Evolutionary conservation across 1,139 yeast genomes (phyloP).

Genomic region (Suhomyces maxii): DNA sequence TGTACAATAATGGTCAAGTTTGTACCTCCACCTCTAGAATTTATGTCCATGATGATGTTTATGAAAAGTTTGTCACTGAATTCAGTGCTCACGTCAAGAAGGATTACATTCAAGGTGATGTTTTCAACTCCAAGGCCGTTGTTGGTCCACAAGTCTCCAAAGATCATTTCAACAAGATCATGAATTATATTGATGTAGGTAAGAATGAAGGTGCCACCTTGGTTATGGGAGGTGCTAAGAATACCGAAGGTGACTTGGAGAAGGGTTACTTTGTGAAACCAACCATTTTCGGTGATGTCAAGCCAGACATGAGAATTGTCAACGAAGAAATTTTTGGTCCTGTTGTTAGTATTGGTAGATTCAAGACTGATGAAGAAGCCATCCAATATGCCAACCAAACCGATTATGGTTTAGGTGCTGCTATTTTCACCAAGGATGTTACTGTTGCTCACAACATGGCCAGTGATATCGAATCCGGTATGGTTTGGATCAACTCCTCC

Average conservation of each 20-base stretch:
- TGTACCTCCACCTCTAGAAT: conserved; percentile 50
- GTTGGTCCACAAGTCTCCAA: conserved; percentile 82
- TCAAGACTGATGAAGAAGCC: conserved; percentile 54
- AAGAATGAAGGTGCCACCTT: conserved; percentile 58
- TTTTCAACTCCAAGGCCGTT: conserved; percentile 56
- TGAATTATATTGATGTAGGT: conserved; percentile 52
- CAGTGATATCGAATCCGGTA: conserved; percentile 49
- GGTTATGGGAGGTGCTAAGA: conserved; percentile 47
- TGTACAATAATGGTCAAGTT: conserved; percentile 65
- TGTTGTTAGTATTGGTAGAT: conserved; percentile 54
- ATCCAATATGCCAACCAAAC: conserved; percentile 51
- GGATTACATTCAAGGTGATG: conserved; percentile 58
- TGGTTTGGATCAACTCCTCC: conserved; percentile 64
- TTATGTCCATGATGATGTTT: conserved; percentile 43
- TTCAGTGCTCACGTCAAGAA: conserved; percentile 34
- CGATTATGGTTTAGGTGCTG: conserved; percentile 54
- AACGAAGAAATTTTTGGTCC: conserved; percentile 64
- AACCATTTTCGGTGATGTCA: conserved; percentile 55
- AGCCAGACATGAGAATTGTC: conserved; percentile 52
- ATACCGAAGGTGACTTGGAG: conserved; percentile 33
- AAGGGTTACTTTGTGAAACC: conserved; percentile 55
- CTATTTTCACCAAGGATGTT: conserved; percentile 26
- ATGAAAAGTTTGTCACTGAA: conserved; percentile 49
- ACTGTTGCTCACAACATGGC: conserved; percentile 47
- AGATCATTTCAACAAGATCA: conserved; percentile 61